A percentile compares a stretch with the other conserved stretches of the same genome.
Evolutionary conservation across 164 flowering plant genomes (phyloP).

Genomic region (Magnolia sinica): DNA sequence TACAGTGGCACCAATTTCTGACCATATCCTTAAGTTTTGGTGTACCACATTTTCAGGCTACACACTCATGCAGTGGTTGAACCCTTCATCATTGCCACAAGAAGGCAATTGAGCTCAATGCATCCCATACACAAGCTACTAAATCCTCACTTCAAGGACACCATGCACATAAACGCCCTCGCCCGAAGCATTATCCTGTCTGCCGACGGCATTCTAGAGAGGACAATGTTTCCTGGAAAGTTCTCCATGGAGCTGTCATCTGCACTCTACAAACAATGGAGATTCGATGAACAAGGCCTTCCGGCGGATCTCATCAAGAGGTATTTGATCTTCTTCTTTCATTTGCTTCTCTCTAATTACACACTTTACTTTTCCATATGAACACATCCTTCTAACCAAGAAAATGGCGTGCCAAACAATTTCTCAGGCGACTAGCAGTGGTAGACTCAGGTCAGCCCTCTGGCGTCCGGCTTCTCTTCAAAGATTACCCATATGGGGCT

Average conservation of each 20-base stretch:
- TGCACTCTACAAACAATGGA: constrained; percentile 47
- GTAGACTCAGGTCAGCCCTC: constrained; percentile 28
- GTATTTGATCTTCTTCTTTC: constrained; percentile 22
- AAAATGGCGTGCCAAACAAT: not conserved
- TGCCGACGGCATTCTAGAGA: constrained; percentile 57
- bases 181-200: constrained; percentile 45
- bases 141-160: constrained; percentile 67
- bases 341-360: not conserved
- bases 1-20: not conserved
- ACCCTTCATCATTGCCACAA: constrained; percentile 68
- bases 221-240: constrained; percentile 40
- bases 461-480: constrained; percentile 40
- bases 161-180: constrained; percentile 66
- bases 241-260: constrained; percentile 56
- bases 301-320: constrained; percentile 69
- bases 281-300: constrained; percentile 56
- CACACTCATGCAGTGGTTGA: constrained; percentile 61
- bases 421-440: constrained; percentile 46
- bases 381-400: too few relatives aligned
- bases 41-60: constrained; percentile 34
- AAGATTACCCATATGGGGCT: constrained; percentile 63
- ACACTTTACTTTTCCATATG: too few relatives aligned
- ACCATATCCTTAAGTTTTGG: too few relatives aligned
- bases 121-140: constrained; percentile 64
- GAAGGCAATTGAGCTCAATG: constrained; percentile 65